phyloP scores from a whole-genome alignment of 257 asterid species.

The Rubia yunnanensis region DNA sequence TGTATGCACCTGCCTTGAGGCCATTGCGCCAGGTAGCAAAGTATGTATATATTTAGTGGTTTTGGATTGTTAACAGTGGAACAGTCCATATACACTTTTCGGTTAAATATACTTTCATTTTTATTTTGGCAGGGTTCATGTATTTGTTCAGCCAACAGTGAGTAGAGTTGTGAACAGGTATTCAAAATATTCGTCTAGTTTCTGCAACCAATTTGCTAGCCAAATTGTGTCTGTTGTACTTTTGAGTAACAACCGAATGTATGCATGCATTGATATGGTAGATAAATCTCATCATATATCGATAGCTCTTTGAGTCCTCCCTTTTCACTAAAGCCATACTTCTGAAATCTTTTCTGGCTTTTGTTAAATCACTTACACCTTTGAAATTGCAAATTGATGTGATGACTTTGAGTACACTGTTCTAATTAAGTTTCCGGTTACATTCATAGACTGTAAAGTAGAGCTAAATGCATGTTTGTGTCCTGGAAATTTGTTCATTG shows the following conservation, averaged over 20 bases:
- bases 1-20: conserved; percentile 89
- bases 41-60: conserved; percentile 35
- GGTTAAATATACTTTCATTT: conserved; percentile 10
- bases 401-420: neutral
- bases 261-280: neutral
- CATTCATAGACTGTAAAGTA: neutral
- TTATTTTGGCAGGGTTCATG: conserved; percentile 69
- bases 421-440: neutral
- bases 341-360: neutral
- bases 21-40: conserved; percentile 93
- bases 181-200: neutral
- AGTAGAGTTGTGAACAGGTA: conserved; percentile 92
- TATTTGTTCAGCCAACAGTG: conserved; percentile 81
- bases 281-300: neutral
- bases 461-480: neutral
- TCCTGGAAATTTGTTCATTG: neutral
- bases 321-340: neutral
- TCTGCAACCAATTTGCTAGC: neutral
- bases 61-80: neutral
- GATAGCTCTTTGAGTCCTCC: neutral
- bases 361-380: neutral
- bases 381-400: neutral
- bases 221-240: neutral
- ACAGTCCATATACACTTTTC: conserved; percentile 5
- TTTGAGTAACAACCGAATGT: neutral